These are phyloP conservation scores for Plectosphaerella plurivora DNA, from an alignment of 2,329 filamentous ascomycete genomes.

Conservation along the genomic window DNA sequence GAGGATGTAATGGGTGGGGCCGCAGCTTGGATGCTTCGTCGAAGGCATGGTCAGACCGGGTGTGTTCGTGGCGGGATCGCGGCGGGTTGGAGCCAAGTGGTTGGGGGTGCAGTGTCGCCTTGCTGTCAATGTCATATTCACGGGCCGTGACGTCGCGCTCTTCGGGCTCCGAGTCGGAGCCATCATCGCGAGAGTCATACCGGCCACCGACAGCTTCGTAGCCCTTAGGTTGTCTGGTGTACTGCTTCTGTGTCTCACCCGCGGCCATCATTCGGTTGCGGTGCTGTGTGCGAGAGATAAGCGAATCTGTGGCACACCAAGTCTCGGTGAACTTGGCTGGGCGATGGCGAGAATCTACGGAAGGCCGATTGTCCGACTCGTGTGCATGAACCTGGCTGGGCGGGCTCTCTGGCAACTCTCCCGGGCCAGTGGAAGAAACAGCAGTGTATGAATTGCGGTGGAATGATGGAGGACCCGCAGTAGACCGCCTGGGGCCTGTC, in stretches of 20 bases:
- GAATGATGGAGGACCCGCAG: constrained; percentile 26
- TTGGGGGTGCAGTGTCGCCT: constrained; percentile 36
- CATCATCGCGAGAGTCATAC: constrained; percentile 35
- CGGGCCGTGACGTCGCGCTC: constrained; percentile 20
- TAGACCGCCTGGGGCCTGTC: constrained; percentile 42
- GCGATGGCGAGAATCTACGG: constrained; percentile 24
- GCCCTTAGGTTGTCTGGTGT: constrained; percentile 20
- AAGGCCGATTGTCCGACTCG: constrained; percentile 7
- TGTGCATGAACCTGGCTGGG: constrained; percentile 1
- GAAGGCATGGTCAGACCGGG: too few species aligned
- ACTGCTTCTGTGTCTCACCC: constrained; percentile 18
- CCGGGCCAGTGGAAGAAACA: constrained; percentile 17
- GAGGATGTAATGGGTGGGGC: constrained; percentile 14
- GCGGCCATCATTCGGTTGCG: constrained; percentile 36
- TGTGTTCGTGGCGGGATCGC: constrained; percentile 12
- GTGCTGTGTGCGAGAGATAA: constrained; percentile 49
- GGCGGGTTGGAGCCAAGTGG: constrained; percentile 49
- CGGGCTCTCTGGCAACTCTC: not conserved
- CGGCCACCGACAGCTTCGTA: constrained; percentile 44
- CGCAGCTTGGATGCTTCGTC: constrained; percentile 22
- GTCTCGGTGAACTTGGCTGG: constrained; percentile 47
- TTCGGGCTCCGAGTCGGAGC: constrained; percentile 34
- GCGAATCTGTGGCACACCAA: constrained; percentile 50
- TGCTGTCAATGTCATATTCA: constrained; percentile 16
- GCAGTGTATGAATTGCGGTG: constrained; percentile 44